phyloP scores from a whole-genome alignment of 208 protist genomes.

The Leishmania major region DNA sequence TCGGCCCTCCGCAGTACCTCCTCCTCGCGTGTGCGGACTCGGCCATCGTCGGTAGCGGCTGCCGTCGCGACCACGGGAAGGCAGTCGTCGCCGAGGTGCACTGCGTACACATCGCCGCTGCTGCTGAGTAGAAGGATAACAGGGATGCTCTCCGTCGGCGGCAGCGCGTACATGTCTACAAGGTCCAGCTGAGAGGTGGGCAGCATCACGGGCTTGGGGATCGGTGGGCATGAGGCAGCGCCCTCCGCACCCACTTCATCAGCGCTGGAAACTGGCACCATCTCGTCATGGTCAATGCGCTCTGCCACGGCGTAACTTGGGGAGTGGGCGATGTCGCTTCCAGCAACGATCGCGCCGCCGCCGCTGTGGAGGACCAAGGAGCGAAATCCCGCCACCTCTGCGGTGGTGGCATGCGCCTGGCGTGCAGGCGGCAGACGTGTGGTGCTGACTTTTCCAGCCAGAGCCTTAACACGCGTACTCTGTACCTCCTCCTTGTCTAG shows the following conservation, averaged over 20 bases:
- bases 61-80: conserved; percentile 31
- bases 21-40: conserved; percentile 16
- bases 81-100: conserved; percentile 43
- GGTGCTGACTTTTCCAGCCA: background rate
- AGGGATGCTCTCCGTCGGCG: conserved; percentile 56
- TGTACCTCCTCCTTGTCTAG: background rate
- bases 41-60: conserved; percentile 31
- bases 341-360: background rate
- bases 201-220: background rate
- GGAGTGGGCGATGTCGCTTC: background rate
- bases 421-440: background rate
- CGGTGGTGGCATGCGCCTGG: background rate
- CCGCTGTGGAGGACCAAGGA: conserved; percentile 1
- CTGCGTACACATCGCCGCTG: conserved; percentile 72
- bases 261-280: background rate
- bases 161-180: conserved; percentile 58
- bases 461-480: background rate
- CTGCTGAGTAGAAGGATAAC: conserved; percentile 61
- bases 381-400: background rate
- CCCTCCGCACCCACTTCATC: background rate
- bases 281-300: conserved; percentile 5
- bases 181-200: conserved; percentile 29
- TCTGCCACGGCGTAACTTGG: background rate
- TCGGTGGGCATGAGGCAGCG: background rate
- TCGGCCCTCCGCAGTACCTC: conserved; percentile 14